Evolutionary conservation across 2,329 filamentous ascomycete genomes (phyloP).

Genomic region (Aspergillus felis): DNA sequence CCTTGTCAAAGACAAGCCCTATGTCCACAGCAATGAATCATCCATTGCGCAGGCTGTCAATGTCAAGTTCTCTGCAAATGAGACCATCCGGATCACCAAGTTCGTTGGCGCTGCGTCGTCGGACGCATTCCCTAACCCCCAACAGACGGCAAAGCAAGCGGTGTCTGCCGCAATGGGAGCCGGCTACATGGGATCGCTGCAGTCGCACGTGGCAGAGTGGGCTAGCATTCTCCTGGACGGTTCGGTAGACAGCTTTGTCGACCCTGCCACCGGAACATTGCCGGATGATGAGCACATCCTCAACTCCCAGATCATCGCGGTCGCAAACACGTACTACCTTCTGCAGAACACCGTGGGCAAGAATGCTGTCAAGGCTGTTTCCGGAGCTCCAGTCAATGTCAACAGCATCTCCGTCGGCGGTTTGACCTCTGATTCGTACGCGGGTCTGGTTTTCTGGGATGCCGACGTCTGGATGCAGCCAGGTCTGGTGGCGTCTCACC

Average conservation of each 20-base stretch:
- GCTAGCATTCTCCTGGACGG: slow-evolving; percentile 55
- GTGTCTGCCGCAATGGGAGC: slow-evolving; percentile 46
- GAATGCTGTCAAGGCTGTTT: slow-evolving; percentile 50
- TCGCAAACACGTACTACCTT: slow-evolving; percentile 46
- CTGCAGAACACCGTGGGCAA: slow-evolving; percentile 49
- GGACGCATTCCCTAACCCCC: slow-evolving; percentile 61
- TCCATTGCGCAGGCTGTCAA: slow-evolving; percentile 61
- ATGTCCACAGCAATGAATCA: slow-evolving; percentile 56
- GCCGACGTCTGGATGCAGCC: slow-evolving; percentile 67
- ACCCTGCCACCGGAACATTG: slow-evolving; percentile 54
- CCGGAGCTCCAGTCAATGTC: slow-evolving; percentile 52
- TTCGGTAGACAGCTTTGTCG: slow-evolving; percentile 60
- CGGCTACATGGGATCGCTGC: slow-evolving; percentile 55
- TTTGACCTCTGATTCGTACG: slow-evolving; percentile 64
- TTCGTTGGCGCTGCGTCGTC: slow-evolving; percentile 65
- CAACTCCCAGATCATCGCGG: slow-evolving; percentile 48
- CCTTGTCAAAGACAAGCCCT: slow-evolving; percentile 44
- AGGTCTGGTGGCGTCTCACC: slow-evolving; percentile 61
- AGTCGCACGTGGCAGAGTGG: slow-evolving; percentile 61
- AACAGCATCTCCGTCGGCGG: slow-evolving; percentile 67
- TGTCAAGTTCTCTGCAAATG: slow-evolving; percentile 50
- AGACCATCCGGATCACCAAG: slow-evolving; percentile 58
- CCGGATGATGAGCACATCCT: slow-evolving; percentile 55
- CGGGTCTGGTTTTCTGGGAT: slow-evolving; percentile 63
- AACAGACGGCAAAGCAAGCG: slow-evolving; percentile 53